A percentile compares a stretch with the other conserved stretches of the same genome.
phyloP scores from a whole-genome alignment of 176 grass and related monocot genomes.

The Lolium multiflorum region DNA sequence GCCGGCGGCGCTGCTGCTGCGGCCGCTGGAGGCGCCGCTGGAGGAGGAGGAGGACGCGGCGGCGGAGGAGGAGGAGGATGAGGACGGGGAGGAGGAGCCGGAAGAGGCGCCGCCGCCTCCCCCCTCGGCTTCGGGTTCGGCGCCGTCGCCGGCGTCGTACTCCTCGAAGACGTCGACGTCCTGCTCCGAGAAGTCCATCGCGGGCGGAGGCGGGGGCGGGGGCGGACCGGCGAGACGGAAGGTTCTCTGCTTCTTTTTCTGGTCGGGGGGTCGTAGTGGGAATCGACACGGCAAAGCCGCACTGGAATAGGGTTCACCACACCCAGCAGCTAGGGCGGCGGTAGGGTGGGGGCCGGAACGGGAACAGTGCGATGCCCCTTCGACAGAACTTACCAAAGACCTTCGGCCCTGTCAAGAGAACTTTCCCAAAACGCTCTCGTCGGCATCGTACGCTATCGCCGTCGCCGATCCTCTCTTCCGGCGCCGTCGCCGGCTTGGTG shows the following conservation, averaged over 20 bases:
- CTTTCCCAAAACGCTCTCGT: no score
- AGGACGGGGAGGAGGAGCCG: slow-evolving; percentile 78
- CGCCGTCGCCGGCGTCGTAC: slow-evolving; percentile 41
- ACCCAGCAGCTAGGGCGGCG: neutral
- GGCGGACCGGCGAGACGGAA: neutral
- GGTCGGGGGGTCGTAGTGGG: slow-evolving; percentile 23
- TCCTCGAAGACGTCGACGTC: slow-evolving; percentile 79
- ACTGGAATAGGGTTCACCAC: slow-evolving; percentile 13
- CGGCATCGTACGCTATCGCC: no score
- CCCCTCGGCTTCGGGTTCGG: slow-evolving; percentile 41
- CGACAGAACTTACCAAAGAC: neutral
- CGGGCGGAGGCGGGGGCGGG: neutral
- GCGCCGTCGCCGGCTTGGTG: no score
- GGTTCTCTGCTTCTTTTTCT: slow-evolving; percentile 28
- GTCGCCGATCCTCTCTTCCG: no score
- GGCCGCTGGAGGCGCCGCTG: slow-evolving; percentile 56
- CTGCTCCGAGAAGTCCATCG: slow-evolving; percentile 88
- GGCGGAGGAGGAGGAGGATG: slow-evolving; percentile 81
- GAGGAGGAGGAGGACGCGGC: slow-evolving; percentile 69
- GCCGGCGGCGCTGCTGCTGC: slow-evolving; percentile 58
- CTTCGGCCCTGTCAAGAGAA: no score
- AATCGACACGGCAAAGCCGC: slow-evolving; percentile 33
- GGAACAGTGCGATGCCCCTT: no score
- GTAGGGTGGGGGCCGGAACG: no score
- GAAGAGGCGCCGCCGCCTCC: slow-evolving; percentile 72